These are phyloP conservation scores for Aspergillus aculeatinus DNA, from an alignment of 2,329 filamentous ascomycete genomes.

Conservation along the genomic window DNA sequence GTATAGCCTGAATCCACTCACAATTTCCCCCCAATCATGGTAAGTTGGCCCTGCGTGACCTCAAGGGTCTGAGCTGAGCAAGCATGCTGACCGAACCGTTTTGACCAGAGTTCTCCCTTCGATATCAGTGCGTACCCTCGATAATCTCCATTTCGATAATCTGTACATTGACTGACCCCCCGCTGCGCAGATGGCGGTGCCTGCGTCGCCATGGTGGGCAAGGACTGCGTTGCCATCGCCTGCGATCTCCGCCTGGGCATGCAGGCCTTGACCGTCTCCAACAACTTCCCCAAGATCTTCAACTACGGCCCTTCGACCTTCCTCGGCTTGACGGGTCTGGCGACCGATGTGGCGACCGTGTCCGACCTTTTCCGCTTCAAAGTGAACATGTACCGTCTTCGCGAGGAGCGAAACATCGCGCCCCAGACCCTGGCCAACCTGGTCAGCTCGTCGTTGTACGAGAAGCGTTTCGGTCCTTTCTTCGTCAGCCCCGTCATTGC, in stretches of 20 bases:
- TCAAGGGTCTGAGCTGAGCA: conserved; percentile 18
- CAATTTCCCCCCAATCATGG: conserved; percentile 29
- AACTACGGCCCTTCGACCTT: conserved; percentile 87
- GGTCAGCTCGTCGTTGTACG: conserved; percentile 86
- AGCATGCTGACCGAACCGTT: conserved; percentile 34
- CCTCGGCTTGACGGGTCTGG: conserved; percentile 91
- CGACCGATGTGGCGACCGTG: conserved; percentile 92
- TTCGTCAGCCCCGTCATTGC: conserved; percentile 95
- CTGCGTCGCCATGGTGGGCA: conserved; percentile 98
- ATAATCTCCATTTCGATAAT: conserved; percentile 8
- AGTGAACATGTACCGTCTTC: conserved; percentile 99
- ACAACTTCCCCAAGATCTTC: conserved; percentile 99
- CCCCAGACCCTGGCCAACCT: conserved; percentile 96
- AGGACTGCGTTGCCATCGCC: conserved; percentile 98
- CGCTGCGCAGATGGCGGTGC: conserved; percentile 70
- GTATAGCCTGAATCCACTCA: neutral
- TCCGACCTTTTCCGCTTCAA: conserved; percentile 99
- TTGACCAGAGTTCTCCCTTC: conserved; percentile 77
- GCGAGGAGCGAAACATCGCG: conserved; percentile 94
- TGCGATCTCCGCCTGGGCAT: conserved; percentile 97
- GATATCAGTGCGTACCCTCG: conserved; percentile 73
- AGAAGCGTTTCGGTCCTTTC: conserved; percentile 92
- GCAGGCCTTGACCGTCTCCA: conserved; percentile 94
- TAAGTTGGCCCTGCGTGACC: conserved; percentile 21
- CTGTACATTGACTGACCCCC: conserved; percentile 8